These are phyloP conservation scores for Oemleria cerasiformis DNA, from an alignment of 306 rosid species.

Conservation along the genomic window DNA sequence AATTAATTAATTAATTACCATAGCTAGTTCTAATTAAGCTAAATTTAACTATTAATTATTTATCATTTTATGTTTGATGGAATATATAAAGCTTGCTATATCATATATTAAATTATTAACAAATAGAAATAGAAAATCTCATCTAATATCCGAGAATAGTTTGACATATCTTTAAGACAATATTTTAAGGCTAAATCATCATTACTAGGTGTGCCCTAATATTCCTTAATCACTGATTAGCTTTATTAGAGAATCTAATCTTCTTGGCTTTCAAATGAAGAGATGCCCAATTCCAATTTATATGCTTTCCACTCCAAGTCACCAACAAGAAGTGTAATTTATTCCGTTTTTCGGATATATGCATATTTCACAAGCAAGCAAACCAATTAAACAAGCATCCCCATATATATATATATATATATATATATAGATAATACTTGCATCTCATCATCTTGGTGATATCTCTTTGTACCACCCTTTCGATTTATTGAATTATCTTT, in stretches of 20 bases:
- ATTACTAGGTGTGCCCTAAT: neutral
- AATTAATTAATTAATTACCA: no score
- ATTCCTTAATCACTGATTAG: neutral
- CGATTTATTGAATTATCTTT: no score
- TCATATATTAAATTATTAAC: neutral
- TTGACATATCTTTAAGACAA: neutral
- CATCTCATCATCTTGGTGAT: no score
- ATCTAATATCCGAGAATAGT: neutral
- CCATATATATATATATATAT: no score
- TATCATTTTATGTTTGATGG: conserved; percentile 21
- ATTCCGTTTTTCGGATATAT: no score
- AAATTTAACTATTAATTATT: conserved; percentile 1
- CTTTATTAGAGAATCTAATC: conserved; percentile 27
- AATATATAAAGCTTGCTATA: conserved; percentile 30
- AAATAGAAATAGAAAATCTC: neutral
- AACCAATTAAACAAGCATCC: conserved; percentile 11
- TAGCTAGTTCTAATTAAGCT: neutral
- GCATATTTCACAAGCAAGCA: conserved; percentile 14
- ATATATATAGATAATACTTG: no score
- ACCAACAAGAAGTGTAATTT: no score
- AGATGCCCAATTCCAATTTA: conserved; percentile 11
- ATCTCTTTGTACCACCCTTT: no score
- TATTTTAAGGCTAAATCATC: neutral
- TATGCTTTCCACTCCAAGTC: neutral
- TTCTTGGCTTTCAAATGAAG: conserved; percentile 25